Conservation (phyloP, 768 basidiomycete species). For the Kockovaella imperatae region DNA sequence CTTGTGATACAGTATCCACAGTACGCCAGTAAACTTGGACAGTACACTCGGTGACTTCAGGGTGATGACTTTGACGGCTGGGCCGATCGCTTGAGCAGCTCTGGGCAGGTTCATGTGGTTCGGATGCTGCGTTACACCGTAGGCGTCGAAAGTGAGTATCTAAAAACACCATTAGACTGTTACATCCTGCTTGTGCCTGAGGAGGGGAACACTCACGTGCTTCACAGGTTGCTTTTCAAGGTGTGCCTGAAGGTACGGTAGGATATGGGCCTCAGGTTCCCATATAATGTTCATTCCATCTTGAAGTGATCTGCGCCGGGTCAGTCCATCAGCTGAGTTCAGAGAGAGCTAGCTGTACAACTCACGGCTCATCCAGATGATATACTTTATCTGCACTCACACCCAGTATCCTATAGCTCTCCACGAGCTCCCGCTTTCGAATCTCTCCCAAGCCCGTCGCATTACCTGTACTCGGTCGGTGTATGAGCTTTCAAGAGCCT, state of each 20-base stretch:
- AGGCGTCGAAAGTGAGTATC: background rate
- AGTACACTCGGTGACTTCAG: background rate
- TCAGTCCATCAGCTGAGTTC: background rate
- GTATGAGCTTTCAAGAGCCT: background rate
- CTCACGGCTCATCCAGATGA: slow-evolving; percentile 67
- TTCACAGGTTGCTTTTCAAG: slow-evolving; percentile 2
- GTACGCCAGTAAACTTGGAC: slow-evolving; percentile 56
- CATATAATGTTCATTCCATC: slow-evolving; percentile 58
- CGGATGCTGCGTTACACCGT: background rate
- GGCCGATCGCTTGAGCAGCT: background rate
- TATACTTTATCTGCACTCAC: slow-evolving; percentile 53
- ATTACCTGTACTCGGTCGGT: slow-evolving; percentile 48
- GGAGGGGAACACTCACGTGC: slow-evolving; percentile 6
- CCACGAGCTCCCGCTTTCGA: slow-evolving; percentile 55
- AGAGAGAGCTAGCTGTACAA: too few species aligned
- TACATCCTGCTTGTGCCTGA: too few species aligned
- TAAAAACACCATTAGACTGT: too few species aligned
- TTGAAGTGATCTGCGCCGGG: slow-evolving; percentile 53
- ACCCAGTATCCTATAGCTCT: slow-evolving; percentile 63
- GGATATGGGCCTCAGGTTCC: background rate
- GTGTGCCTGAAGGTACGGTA: slow-evolving; percentile 1
- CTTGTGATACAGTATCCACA: slow-evolving; percentile 55
- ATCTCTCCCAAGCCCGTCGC: slow-evolving; percentile 65
- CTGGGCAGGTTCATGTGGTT: background rate
- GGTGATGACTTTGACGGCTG: background rate